Percentiles rank a stretch among this genome's conserved stretches.
Evolutionary conservation across 768 basidiomycete species (phyloP).

Genomic region (Coprinopsis sp.): DNA sequence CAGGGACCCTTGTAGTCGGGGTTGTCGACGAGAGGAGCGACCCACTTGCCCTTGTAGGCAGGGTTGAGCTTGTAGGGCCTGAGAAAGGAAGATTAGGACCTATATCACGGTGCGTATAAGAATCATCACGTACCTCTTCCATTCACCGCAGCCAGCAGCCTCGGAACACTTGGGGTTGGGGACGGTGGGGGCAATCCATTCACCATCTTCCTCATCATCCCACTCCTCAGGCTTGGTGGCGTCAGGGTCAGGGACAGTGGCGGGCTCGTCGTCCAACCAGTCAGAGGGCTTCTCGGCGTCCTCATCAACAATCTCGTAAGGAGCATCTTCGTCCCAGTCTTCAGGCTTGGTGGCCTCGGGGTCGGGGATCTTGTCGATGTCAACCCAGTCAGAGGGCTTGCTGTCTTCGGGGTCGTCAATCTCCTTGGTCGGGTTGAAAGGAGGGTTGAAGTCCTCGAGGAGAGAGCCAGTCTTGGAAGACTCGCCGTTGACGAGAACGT

Average conservation of each 20-base stretch:
- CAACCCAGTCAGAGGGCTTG: constrained; percentile 94
- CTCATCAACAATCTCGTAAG: constrained; percentile 84
- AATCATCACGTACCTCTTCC: constrained; percentile 60
- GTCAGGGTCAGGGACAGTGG: constrained; percentile 82
- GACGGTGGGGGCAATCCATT: constrained; percentile 91
- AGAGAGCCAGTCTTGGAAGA: constrained; percentile 75
- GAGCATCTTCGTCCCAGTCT: constrained; percentile 98
- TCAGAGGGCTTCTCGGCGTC: constrained; percentile 89
- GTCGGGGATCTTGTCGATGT: constrained; percentile 80
- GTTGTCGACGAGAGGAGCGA: constrained; percentile 91
- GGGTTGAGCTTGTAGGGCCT: constrained; percentile 90
- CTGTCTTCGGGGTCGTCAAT: constrained; percentile 89
- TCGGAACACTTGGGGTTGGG: constrained; percentile 87
- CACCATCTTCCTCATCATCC: constrained; percentile 99
- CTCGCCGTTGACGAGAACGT: constrained; percentile 87
- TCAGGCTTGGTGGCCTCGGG: constrained; percentile 85
- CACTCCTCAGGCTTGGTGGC: constrained; percentile 97
- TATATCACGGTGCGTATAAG: neutral
- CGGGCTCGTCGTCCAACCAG: constrained; percentile 90
- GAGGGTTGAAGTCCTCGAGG: constrained; percentile 88
- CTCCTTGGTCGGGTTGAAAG: constrained; percentile 90
- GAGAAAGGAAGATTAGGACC: constrained; percentile 6
- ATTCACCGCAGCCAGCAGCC: constrained; percentile 92
- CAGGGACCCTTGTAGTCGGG: constrained; percentile 96
- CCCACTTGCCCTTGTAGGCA: constrained; percentile 98